A percentile compares a stretch with the other conserved stretches of the same genome.
Conservation (phyloP, 176 grass and related monocot species). For the Calamus simplicifolius region DNA sequence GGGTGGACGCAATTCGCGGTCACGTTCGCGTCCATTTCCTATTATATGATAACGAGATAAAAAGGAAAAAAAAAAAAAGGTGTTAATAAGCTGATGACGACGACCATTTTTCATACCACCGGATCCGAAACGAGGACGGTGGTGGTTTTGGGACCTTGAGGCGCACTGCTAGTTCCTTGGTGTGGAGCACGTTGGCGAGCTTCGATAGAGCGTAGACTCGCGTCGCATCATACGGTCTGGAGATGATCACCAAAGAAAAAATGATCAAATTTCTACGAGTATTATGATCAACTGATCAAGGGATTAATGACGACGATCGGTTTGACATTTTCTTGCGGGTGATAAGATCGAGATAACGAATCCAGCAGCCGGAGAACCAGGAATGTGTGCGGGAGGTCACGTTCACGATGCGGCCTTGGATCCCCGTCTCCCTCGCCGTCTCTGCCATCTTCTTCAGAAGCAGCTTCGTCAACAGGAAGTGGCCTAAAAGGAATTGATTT, state of each 20-base stretch:
- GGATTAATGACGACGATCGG: not conserved
- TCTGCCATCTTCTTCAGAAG: slow-evolving; percentile 25
- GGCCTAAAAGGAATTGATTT: slow-evolving; percentile 25
- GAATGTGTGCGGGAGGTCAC: slow-evolving; percentile 25
- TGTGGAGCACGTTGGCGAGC: slow-evolving; percentile 79
- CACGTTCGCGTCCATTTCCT: slow-evolving; percentile 73
- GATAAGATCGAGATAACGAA: slow-evolving; percentile 61
- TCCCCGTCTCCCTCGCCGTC: slow-evolving; percentile 14
- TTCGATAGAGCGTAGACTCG: slow-evolving; percentile 84
- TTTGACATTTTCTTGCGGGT: slow-evolving; percentile 68
- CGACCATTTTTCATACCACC: no score
- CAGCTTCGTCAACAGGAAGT: slow-evolving; percentile 75
- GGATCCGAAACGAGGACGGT: no score
- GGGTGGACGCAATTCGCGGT: slow-evolving; percentile 93
- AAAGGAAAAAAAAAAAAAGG: not conserved
- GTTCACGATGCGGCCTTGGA: slow-evolving; percentile 14
- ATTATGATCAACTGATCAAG: no score
- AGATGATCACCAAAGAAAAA: not conserved
- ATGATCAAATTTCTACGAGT: no score
- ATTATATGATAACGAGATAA: not conserved
- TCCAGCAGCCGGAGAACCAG: slow-evolving; percentile 91
- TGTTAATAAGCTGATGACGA: no score
- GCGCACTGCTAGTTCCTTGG: slow-evolving; percentile 47
- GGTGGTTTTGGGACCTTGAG: slow-evolving; percentile 37
- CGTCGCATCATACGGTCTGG: slow-evolving; percentile 79